These are phyloP conservation scores for Kurtzmaniella quercitrusa DNA, from an alignment of 1,139 yeast genomes.

Conservation along the genomic window DNA sequence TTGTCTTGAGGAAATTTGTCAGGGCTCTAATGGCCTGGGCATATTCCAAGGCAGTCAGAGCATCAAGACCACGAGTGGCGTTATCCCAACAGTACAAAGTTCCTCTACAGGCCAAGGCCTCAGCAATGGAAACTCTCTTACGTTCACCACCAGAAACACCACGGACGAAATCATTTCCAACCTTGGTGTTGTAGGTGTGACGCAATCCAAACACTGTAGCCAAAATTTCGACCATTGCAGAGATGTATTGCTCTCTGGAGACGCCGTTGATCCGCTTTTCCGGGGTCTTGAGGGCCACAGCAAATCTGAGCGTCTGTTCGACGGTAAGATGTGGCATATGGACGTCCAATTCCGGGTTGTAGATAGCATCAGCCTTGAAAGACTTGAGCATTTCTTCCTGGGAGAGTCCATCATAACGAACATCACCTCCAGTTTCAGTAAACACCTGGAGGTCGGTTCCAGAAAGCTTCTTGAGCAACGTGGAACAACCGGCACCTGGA, in stretches of 20 bases:
- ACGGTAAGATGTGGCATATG: slow-evolving; percentile 66
- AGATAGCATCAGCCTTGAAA: slow-evolving; percentile 50
- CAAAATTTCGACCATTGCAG: slow-evolving; percentile 45
- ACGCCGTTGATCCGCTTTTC: slow-evolving; percentile 44
- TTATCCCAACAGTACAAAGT: slow-evolving; percentile 68
- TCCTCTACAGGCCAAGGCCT: slow-evolving; percentile 56
- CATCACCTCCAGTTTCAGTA: slow-evolving; percentile 27
- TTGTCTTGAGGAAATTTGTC: slow-evolving; percentile 50
- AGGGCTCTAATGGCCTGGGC: slow-evolving; percentile 58
- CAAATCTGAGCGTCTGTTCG: slow-evolving; percentile 57
- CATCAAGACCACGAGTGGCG: slow-evolving; percentile 76
- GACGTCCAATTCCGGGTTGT: slow-evolving; percentile 58
- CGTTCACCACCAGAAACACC: slow-evolving; percentile 68
- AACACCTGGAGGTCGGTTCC: slow-evolving; percentile 33
- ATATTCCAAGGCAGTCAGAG: slow-evolving; percentile 68
- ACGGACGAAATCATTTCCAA: slow-evolving; percentile 57
- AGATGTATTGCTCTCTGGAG: slow-evolving; percentile 44
- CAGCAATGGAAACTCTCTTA: slow-evolving; percentile 60
- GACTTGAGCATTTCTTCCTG: slow-evolving; percentile 45
- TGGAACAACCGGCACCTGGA: slow-evolving; percentile 67
- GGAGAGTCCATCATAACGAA: slow-evolving; percentile 48
- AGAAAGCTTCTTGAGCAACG: slow-evolving; percentile 50
- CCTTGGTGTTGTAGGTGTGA: slow-evolving; percentile 52
- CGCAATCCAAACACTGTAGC: slow-evolving; percentile 54
- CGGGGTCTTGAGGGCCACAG: slow-evolving; percentile 61